Percentiles rank a stretch among this genome's conserved stretches.
phyloP scores from a whole-genome alignment of 345 rosid genomes.

The Eucalyptus pumila region DNA sequence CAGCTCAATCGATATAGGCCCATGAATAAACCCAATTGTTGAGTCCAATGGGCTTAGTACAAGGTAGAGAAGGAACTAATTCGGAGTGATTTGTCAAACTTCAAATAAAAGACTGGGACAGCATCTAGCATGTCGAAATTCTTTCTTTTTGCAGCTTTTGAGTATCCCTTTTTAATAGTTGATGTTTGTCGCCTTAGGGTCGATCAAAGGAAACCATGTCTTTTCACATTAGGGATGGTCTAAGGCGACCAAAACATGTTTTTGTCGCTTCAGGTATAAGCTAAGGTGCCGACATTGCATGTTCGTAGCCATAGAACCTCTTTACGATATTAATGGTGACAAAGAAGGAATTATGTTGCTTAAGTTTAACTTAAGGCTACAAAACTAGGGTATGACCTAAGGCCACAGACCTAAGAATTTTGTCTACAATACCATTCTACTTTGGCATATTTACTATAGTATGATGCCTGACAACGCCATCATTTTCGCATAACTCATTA shows the following conservation, averaged over 20 bases:
- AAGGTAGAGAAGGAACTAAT: not conserved
- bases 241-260: not conserved
- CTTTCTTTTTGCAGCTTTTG: not conserved
- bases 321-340: not conserved
- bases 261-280: not conserved
- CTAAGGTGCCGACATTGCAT: not conserved
- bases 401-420: not conserved
- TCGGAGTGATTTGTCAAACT: not conserved
- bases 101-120: not conserved
- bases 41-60: not conserved
- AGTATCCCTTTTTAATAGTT: not conserved
- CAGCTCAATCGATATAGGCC: not conserved
- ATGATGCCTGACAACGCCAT: not conserved
- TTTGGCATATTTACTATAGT: not conserved
- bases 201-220: not conserved
- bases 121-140: not conserved
- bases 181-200: not conserved
- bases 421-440: not conserved
- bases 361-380: not conserved
- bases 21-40: not conserved
- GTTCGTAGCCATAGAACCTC: not conserved
- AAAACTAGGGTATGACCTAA: not conserved
- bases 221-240: not conserved
- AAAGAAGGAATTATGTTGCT: not conserved
- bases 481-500: not conserved